A percentile compares a stretch with the other conserved stretches of the same genome.
Conservation (phyloP, 768 basidiomycete genomes). For the Podaxis carcinomalis region DNA sequence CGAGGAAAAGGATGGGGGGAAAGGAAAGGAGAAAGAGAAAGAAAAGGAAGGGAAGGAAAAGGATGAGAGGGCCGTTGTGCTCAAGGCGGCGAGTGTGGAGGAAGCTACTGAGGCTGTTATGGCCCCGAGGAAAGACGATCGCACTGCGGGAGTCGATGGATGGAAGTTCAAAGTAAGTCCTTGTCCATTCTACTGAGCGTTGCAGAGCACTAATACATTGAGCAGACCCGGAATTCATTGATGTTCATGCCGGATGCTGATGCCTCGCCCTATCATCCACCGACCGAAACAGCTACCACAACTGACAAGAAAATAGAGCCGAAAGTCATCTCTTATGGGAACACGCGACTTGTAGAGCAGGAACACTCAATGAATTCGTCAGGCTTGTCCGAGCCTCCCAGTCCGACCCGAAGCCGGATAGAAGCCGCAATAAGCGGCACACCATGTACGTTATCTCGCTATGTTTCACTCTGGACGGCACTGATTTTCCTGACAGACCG, state of each 20-base stretch:
- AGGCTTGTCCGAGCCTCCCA: slow-evolving; percentile 62
- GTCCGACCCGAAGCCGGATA: slow-evolving; percentile 87
- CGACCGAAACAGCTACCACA: slow-evolving; percentile 21
- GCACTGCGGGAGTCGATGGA: slow-evolving; percentile 68
- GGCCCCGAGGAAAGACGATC: slow-evolving; percentile 74
- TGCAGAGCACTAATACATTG: background rate
- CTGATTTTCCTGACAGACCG: slow-evolving; percentile 43
- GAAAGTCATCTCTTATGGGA: slow-evolving; percentile 70
- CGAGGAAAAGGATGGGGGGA: slow-evolving; percentile 20
- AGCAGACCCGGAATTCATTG: slow-evolving; percentile 84
- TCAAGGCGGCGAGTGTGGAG: slow-evolving; percentile 21
- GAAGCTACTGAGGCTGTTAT: slow-evolving; percentile 51
- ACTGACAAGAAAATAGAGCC: slow-evolving; percentile 32
- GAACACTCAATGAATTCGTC: slow-evolving; percentile 45
- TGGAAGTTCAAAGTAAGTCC: slow-evolving; percentile 73
- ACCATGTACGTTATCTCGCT: slow-evolving; percentile 57
- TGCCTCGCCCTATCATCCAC: slow-evolving; percentile 63
- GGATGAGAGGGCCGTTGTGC: slow-evolving; percentile 19
- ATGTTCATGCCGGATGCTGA: slow-evolving; percentile 97
- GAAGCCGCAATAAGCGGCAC: slow-evolving; percentile 91
- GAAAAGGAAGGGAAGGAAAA: slow-evolving; percentile 17
- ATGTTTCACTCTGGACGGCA: background rate
- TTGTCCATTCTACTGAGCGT: background rate
- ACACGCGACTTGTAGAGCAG: slow-evolving; percentile 77
- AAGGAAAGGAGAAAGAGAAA: slow-evolving; percentile 20